phyloP scores from a whole-genome alignment of 2,329 filamentous ascomycete genomes.

The Trichoderma oligosporum region DNA sequence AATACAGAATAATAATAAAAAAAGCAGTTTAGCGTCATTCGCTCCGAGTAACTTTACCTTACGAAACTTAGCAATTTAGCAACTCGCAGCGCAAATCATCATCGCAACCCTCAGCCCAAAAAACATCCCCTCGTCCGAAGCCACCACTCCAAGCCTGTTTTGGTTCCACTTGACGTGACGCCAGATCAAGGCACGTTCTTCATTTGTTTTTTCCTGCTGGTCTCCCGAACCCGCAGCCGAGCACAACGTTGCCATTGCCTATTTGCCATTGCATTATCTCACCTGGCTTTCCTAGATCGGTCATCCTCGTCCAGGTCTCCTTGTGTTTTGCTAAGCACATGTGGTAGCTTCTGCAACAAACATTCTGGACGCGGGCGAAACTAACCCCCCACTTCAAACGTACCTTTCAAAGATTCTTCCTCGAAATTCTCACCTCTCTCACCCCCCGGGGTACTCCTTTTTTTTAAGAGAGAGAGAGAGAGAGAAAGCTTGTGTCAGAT shows the following conservation, averaged over 20 bases:
- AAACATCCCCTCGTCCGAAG: slow-evolving; percentile 27
- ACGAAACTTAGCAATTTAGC: no score
- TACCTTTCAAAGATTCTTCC: not conserved
- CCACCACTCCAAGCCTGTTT: slow-evolving; percentile 16
- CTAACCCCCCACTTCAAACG: slow-evolving; percentile 6
- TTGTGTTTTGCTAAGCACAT: not conserved
- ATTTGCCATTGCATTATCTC: not conserved
- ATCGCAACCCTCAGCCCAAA: slow-evolving; percentile 20
- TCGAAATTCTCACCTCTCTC: not conserved
- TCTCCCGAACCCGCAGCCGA: slow-evolving; percentile 11
- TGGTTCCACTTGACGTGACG: slow-evolving; percentile 16
- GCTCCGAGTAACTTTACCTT: not conserved
- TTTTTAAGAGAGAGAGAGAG: not conserved
- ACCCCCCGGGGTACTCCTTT: not conserved
- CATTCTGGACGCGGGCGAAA: not conserved
- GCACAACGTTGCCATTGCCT: slow-evolving; percentile 17
- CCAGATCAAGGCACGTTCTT: slow-evolving; percentile 12
- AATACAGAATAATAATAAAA: no score
- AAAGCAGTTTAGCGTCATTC: slow-evolving; percentile 5
- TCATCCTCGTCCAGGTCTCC: no score
- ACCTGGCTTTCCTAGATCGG: not conserved
- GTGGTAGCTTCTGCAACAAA: not conserved
- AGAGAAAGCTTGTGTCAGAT: not conserved
- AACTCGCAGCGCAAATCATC: not conserved
- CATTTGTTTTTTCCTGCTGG: not conserved